Evolutionary conservation across 1,284 basidiomycete genomes (phyloP), one percentile per base, ranked within the genome.

Genomic region (Puccinia hordei): DNA sequence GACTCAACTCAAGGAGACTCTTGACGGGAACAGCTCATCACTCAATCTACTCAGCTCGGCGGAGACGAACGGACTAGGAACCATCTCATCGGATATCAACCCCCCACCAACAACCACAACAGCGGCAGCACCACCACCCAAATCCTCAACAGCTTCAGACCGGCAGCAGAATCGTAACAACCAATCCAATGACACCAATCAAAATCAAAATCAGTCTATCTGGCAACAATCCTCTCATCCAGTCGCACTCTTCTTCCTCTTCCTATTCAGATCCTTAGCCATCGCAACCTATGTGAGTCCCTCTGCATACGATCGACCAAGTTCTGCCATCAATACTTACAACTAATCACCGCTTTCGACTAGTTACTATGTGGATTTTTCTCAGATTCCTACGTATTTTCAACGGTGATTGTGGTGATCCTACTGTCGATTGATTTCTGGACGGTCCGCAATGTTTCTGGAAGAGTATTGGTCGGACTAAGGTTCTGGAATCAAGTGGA

Each of bases 401-500:
- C 82, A 49, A 95, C 94, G 22, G 94, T 97, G 1, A 87, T 91
- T 12, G 94, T 97, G 0, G 95, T 97, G 30, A 91, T 96, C 0
- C 88, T 98, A 30, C 89, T 98, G 46, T 92, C 94, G 0, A 92
- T 95, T 89, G 95, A 98, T 87, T 98, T 98, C 85, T 97, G 95
- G 95, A 97, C 95, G 84, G 94, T 93, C 81, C 83, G 95, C 91
- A 98, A 98, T 84, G 93, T 98, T 30, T 90, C 94, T 0, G 95
- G 95, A 1, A 88, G 95, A 82, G 93, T 92, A 13, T 88, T 98
- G 15, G 95, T 97, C 13, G 95, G 95, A 15, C 87, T 98, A 82
- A 89, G 95, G 79, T 98, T 95, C 85, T 98, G 95, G 95, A 98
- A 97, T 85, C 94, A 97, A 86, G 94, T 98, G 17, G 94, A 97